Base-by-base conservation (phyloP, 805 yeast genomes). In the Lachancea lanzarotensis region DNA sequence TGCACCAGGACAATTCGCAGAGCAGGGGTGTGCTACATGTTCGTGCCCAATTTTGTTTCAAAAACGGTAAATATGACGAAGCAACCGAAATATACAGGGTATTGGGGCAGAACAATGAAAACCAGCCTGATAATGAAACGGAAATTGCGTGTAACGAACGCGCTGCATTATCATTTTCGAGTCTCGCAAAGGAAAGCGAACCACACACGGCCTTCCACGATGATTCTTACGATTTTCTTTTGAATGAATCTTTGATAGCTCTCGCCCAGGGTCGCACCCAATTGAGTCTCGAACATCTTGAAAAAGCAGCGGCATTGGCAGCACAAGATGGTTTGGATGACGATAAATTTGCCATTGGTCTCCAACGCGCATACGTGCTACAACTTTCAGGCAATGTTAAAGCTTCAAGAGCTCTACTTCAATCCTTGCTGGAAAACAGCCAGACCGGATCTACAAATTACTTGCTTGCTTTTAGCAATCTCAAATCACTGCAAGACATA, bases 101-200 rank as follows among this genome's bases (percentile, higher is more conserved):
- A 2, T 63, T 84, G 48, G 59, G 78, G 11, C 42, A 60, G 2
- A 42, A 59, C 8, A 62, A 68, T 25, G 54, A 65, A 39, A 63
- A 62, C 29, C 69, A 66, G 2, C 51, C 53, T 3, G 67, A 65
- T 35, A 59, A 60, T 35, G 78, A 70, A 50, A 49, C 72, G 34
- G 95, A 84, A 60, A 63, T 84, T 46, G 65, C 76, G 26, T 79
- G 84, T 46, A 84, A 84, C 56, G 84, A 82, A 60, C 71, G 82
- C 47, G 88, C 90, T 2, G 44, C 44, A 7, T 18, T 35, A 11
- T 13, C 35, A 3, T 41, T 17, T 15, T 27, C 78, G 80, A 11
- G 63, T 80, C 58, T 62, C 25, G 49, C 52, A 11, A 17, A 18
- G 15, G 47, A 35, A 40, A 30, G 42, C 43, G 35, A 29, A 33